Evolutionary conservation across 2,329 filamentous ascomycete species (phyloP).

Genomic region (Pseudogymnoascus sp.): DNA sequence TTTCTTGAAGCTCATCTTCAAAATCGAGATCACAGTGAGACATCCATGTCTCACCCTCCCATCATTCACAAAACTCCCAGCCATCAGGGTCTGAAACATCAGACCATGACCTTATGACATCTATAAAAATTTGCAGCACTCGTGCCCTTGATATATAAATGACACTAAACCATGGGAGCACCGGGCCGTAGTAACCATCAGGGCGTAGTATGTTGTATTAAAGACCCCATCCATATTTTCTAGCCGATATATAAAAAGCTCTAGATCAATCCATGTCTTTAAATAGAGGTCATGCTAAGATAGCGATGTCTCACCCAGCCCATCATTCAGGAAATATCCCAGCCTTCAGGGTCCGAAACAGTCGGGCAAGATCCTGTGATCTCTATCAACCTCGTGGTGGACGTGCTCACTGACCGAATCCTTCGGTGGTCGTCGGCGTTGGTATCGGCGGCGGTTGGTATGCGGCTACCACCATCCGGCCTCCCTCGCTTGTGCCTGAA

Average conservation of each 20-base stretch:
- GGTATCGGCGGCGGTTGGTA: neutral
- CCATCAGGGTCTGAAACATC: neutral
- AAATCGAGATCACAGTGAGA: neutral
- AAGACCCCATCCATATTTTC: neutral
- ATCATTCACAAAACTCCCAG: neutral
- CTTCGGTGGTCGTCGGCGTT: neutral
- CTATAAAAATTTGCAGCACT: neutral
- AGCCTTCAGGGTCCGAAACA: constrained; percentile 1
- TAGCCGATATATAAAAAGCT: neutral
- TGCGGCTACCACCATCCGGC: neutral
- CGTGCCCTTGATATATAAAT: neutral
- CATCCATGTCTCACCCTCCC: neutral
- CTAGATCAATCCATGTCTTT: neutral
- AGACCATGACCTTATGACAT: neutral
- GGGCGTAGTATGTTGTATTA: neutral
- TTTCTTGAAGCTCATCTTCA: neutral
- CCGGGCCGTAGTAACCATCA: neutral
- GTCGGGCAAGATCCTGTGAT: neutral
- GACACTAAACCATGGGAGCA: neutral
- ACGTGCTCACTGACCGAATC: neutral
- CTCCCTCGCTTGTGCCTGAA: neutral
- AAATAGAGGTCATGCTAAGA: constrained; percentile 6
- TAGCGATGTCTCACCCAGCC: neutral
- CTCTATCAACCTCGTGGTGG: neutral
- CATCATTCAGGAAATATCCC: neutral